Conservation (phyloP, 2,329 filamentous ascomycete species). For the Cladosporium colombiae region DNA sequence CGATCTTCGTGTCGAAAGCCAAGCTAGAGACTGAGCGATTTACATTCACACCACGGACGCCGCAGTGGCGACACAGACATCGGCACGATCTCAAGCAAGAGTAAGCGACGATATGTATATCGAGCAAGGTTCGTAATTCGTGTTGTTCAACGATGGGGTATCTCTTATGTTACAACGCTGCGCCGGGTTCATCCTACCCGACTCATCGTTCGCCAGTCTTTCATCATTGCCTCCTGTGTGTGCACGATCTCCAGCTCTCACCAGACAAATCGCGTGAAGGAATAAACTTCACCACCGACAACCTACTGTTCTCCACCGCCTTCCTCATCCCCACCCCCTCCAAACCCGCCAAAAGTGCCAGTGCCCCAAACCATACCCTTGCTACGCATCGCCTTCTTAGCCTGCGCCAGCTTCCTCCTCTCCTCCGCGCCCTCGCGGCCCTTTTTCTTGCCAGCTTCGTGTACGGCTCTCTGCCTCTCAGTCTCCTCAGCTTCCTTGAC, state of each 20-base stretch:
- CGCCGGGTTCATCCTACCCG: neutral
- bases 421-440: conserved; percentile 29
- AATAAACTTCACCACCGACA: neutral
- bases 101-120: neutral
- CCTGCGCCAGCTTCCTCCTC: conserved; percentile 36
- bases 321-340: conserved; percentile 24
- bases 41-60: neutral
- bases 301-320: neutral
- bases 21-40: neutral
- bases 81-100: neutral
- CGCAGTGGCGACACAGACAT: neutral
- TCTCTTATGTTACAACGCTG: conserved; percentile 5
- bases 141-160: neutral
- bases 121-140: neutral
- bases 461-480: conserved; percentile 34
- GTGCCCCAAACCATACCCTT: conserved; percentile 29
- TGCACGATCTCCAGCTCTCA: neutral
- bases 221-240: neutral
- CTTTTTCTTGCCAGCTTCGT: conserved; percentile 37
- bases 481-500: conserved; percentile 40
- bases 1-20: neutral
- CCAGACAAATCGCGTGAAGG: neutral
- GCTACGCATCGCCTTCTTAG: conserved; percentile 30
- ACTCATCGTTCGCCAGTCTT: neutral
- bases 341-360: conserved; percentile 26